phyloP scores from a whole-genome alignment of 1,284 basidiomycete species.

The Malassezia arunalokei region DNA sequence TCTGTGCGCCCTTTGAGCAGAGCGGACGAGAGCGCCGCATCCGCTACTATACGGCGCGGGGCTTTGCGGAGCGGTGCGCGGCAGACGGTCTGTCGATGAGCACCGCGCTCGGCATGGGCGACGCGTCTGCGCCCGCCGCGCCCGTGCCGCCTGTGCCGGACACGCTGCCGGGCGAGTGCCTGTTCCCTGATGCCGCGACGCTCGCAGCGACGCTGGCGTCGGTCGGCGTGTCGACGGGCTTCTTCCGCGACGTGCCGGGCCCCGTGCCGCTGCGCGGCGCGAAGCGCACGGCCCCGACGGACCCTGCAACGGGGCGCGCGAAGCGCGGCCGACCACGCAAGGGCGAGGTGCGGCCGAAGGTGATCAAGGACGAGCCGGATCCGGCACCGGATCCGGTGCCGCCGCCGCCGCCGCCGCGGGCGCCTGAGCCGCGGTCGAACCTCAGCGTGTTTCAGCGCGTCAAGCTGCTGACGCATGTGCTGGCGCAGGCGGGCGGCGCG shows the following conservation, averaged over 20 bases:
- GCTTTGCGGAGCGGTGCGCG: conserved; percentile 4
- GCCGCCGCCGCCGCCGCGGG: not conserved
- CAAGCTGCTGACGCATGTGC: not conserved
- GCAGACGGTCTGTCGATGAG: conserved; percentile 4
- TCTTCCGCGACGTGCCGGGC: conserved; percentile 9
- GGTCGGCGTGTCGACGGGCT: not conserved
- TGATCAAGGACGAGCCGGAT: not conserved
- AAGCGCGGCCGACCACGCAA: conserved; percentile 16
- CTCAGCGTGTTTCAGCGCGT: conserved; percentile 14
- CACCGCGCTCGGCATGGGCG: conserved; percentile 2
- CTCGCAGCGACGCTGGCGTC: not conserved
- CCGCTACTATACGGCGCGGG: conserved; percentile 12
- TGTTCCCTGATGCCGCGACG: not conserved
- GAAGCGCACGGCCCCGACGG: conserved; percentile 3
- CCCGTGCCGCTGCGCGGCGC: conserved; percentile 3
- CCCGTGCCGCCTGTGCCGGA: not conserved
- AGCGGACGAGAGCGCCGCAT: conserved; percentile 15
- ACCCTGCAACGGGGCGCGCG: conserved; percentile 9
- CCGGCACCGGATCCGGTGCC: not conserved
- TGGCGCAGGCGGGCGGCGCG: conserved; percentile 4
- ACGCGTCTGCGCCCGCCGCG: not conserved
- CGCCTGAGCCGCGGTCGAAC: conserved; percentile 5
- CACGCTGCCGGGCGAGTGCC: conserved; percentile 8
- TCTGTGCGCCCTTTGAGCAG: conserved; percentile 17
- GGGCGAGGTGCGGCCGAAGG: not conserved